Base-by-base conservation (phyloP, 352 stramenopile genomes). In the Pilasporangium apinafurcum region DNA sequence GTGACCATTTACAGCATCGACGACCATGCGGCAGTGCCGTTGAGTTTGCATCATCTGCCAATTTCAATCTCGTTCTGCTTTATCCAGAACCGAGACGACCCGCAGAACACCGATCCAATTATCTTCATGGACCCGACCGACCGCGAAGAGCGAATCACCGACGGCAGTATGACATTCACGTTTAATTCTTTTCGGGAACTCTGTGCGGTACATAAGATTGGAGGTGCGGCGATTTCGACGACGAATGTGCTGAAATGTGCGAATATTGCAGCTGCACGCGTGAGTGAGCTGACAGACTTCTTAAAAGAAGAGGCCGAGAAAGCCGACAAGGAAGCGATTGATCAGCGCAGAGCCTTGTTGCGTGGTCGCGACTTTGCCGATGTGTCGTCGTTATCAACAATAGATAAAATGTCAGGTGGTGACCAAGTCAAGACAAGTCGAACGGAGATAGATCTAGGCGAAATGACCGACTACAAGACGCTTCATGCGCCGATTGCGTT, bases 31-130 rank as follows among this genome's bases (percentile, higher is more conserved):
- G 90, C 95, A 42, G 77, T 96, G 27, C 89, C 92, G 17, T 62
- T 98, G 24, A 96, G 88, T 53, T 68, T 98, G 45, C 93, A 98
- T 71, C 95, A 98, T 69, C 91, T 95, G 27, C 95, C 95, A n/a
- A 77, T 98, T 32, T 96, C 86, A 18, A 83, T 98, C 39, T 97
- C 89, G n/a, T 98, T 98, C 44, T 82, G 76, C 61, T 87, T 91
- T 28, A 43, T 91, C 18, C 57, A 86, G 44, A 49, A 43, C 31
- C 49, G 50, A 14, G 39, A 65, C 30, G 40, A 53, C 22, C 54
- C 74, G 26, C 56, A 62, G 21, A 48, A 70, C 25, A 47, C 39
- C 21, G 56, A 67, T 31, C 69, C 70, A 13, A 57, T 95, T 16
- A 73, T 92, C 22, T 86, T 94, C 36, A 78, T 96, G 51, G 89